These are phyloP conservation scores for Coniochaeta prunicola DNA, from an alignment of 2,329 filamentous ascomycete species.

Conservation along the genomic window DNA sequence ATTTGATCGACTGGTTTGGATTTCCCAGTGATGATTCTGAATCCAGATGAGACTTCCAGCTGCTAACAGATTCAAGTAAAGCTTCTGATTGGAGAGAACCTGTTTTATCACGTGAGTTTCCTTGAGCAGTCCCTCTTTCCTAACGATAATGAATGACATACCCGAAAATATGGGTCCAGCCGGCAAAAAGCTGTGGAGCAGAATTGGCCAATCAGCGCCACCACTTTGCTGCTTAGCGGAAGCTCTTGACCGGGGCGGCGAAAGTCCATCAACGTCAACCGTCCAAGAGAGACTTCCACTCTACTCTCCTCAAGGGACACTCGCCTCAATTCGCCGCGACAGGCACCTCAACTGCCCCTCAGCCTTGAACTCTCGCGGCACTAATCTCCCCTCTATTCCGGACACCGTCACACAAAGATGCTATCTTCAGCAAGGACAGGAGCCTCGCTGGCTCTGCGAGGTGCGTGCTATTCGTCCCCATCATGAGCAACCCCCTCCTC, in stretches of 20 bases:
- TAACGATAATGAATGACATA: background rate
- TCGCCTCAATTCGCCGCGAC: background rate
- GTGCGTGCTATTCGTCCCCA: conserved; percentile 29
- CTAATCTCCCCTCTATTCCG: background rate
- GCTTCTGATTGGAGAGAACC: background rate
- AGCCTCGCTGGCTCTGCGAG: conserved; percentile 45
- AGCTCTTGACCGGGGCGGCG: background rate
- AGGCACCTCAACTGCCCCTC: background rate
- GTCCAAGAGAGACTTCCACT: background rate
- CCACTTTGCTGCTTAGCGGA: conserved; percentile 2
- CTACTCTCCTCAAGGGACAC: background rate
- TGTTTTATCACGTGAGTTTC: background rate
- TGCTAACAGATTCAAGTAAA: background rate
- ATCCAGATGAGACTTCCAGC: no score
- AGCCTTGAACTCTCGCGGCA: background rate
- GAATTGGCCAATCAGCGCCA: background rate
- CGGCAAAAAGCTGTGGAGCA: background rate
- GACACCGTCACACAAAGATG: conserved; percentile 26
- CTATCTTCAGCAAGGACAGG: conserved; percentile 41
- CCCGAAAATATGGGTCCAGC: background rate
- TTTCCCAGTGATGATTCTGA: background rate
- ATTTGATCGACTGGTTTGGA: background rate
- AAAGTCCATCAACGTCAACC: conserved; percentile 4
- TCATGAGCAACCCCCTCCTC: no score
- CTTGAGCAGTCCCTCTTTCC: background rate